Conservation (phyloP, 148 eudicot species). For the Mesembryanthemum crystallinum region DNA sequence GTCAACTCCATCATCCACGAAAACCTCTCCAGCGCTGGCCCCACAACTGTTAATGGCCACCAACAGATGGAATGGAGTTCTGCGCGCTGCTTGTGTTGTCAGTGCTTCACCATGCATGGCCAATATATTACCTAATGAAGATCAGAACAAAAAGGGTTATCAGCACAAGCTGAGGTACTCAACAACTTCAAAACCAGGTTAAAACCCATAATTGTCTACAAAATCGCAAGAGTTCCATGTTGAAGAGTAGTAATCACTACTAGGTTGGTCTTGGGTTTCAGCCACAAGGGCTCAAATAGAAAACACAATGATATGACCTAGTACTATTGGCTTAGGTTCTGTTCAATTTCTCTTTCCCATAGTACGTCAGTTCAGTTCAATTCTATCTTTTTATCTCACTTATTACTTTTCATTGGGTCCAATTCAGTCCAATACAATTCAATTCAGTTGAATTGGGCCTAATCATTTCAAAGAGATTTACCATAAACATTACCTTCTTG, state of each 20-base stretch:
- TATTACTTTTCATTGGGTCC: no score
- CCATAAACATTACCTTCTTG: constrained; percentile 33
- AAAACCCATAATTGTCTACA: neutral
- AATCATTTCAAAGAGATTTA: neutral
- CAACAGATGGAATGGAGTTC: constrained; percentile 47
- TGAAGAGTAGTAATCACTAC: neutral
- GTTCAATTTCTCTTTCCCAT: no score
- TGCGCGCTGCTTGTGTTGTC: constrained; percentile 45
- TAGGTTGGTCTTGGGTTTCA: neutral
- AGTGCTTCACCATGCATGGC: constrained; percentile 51
- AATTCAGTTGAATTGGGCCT: no score
- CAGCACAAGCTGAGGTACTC: neutral
- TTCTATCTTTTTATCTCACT: no score
- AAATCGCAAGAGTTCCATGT: neutral
- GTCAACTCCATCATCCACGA: constrained; percentile 49
- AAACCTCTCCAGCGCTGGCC: constrained; percentile 35
- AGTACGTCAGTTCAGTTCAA: no score
- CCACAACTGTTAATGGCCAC: constrained; percentile 32
- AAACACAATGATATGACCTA: neutral
- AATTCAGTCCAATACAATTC: no score
- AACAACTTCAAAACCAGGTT: neutral
- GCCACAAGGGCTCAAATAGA: neutral
- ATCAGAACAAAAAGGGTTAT: constrained; percentile 5
- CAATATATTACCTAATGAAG: constrained; percentile 35
- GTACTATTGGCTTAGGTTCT: neutral